phyloP scores from a whole-genome alignment of 306 rosid species.

The Quercus bicolor region DNA sequence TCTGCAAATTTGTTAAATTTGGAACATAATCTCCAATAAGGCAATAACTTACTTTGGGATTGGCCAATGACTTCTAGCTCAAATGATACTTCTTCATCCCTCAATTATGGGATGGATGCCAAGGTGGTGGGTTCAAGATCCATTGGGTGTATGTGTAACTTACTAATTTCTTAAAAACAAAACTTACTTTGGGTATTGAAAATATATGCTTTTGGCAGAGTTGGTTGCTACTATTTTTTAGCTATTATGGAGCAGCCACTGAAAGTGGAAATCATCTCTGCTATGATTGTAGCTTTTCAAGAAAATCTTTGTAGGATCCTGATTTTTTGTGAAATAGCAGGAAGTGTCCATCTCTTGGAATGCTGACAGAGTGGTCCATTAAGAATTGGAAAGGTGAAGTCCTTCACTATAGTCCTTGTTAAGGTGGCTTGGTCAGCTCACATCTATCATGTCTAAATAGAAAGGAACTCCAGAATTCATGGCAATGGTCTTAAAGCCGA shows the following conservation, averaged over 20 bases:
- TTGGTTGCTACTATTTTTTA: not conserved
- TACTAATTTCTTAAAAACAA: too few species aligned
- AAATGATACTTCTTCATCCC: too few species aligned
- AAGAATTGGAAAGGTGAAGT: not conserved
- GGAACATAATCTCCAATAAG: too few species aligned
- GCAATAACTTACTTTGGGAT: too few species aligned
- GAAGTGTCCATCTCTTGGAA: not conserved
- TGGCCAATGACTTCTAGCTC: too few species aligned
- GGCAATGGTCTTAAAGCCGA: not conserved
- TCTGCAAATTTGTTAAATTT: too few species aligned
- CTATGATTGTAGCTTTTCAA: not conserved
- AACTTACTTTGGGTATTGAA: too few species aligned
- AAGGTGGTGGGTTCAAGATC: too few species aligned
- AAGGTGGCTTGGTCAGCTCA: not conserved
- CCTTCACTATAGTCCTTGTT: not conserved
- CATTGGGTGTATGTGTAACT: too few species aligned
- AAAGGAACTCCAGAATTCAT: not conserved
- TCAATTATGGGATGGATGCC: too few species aligned
- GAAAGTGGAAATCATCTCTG: not conserved
- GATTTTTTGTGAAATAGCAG: not conserved
- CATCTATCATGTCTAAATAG: not conserved
- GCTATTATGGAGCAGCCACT: not conserved
- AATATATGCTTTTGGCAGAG: too few species aligned
- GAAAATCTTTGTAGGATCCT: not conserved
- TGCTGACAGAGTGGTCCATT: not conserved